Percentiles rank a stretch among this genome's conserved stretches.
Conservation (phyloP, 1,284 basidiomycete genomes). For the Rugiboletus extremiorientalis region DNA sequence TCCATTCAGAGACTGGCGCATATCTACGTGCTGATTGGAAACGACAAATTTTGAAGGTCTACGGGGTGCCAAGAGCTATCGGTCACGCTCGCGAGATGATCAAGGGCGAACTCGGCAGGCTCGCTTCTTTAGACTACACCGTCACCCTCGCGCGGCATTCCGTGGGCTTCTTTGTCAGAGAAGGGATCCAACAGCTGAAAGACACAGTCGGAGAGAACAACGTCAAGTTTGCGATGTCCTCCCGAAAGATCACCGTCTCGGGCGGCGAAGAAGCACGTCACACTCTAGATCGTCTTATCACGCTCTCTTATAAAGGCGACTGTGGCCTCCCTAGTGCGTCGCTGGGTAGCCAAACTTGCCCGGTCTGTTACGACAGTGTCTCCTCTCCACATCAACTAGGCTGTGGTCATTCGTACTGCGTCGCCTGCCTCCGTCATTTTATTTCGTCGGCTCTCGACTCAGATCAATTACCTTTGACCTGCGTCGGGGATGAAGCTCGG, state of each 20-base stretch:
- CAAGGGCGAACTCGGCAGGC: conserved; percentile 41
- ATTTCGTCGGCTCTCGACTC: conserved; percentile 45
- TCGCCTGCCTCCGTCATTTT: conserved; percentile 50
- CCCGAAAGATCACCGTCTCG: conserved; percentile 41
- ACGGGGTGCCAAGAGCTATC: conserved; percentile 38
- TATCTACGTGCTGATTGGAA: conserved; percentile 46
- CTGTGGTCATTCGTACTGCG: conserved; percentile 56
- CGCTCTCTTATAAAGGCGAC: conserved; percentile 36
- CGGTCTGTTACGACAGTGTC: conserved; percentile 49
- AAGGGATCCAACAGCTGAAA: conserved; percentile 45
- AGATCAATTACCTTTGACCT: conserved; percentile 50
- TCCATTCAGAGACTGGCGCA: conserved; percentile 39
- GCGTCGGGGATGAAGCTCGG: conserved; percentile 48
- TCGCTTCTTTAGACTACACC: conserved; percentile 42
- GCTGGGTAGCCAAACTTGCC: conserved; percentile 38
- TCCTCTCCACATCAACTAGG: conserved; percentile 45
- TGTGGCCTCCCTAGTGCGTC: conserved; percentile 7
- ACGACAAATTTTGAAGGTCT: conserved; percentile 40
- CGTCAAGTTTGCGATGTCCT: conserved; percentile 41
- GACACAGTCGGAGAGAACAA: conserved; percentile 51
- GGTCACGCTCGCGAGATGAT: conserved; percentile 42
- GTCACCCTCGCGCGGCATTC: conserved; percentile 36
- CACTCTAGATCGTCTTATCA: conserved; percentile 42
- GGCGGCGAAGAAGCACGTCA: conserved; percentile 52
- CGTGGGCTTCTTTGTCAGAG: conserved; percentile 48